A percentile compares a stretch with the other conserved stretches of the same genome.
phyloP scores from a whole-genome alignment of 2,329 filamentous ascomycete genomes.

The Alternaria sp. region DNA sequence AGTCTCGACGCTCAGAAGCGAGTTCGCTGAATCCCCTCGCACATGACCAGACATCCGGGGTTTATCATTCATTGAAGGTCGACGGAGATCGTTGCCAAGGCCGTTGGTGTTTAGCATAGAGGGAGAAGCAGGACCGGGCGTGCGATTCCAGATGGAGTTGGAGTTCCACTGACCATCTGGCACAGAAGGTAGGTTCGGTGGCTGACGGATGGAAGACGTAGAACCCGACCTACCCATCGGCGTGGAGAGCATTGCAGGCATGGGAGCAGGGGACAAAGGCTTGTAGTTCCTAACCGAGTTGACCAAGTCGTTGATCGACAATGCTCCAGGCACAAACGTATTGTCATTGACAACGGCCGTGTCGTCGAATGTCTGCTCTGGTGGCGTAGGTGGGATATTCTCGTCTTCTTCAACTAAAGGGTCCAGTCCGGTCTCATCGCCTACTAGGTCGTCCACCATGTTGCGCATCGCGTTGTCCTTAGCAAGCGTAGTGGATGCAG shows the following conservation, averaged over 20 bases:
- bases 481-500: constrained; percentile 53
- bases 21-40: constrained; percentile 53
- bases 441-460: constrained; percentile 66
- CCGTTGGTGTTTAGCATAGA: constrained; percentile 26
- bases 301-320: constrained; percentile 47
- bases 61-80: constrained; percentile 43
- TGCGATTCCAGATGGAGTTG: constrained; percentile 47
- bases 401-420: constrained; percentile 52
- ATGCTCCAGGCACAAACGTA: constrained; percentile 34
- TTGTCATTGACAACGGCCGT: constrained; percentile 43
- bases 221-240: constrained; percentile 45
- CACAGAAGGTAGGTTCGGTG: constrained; percentile 44
- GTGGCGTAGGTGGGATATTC: constrained; percentile 55
- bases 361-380: constrained; percentile 54
- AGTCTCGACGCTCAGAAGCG: constrained; percentile 46
- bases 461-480: constrained; percentile 60
- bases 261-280: constrained; percentile 36
- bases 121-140: constrained; percentile 41
- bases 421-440: constrained; percentile 50
- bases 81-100: constrained; percentile 24
- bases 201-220: constrained; percentile 45
- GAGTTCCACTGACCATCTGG: constrained; percentile 46
- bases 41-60: constrained; percentile 48
- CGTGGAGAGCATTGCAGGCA: constrained; percentile 31
- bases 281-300: constrained; percentile 48